phyloP scores from a whole-genome alignment of 768 basidiomycete genomes.

The Termitomyces sp. region DNA sequence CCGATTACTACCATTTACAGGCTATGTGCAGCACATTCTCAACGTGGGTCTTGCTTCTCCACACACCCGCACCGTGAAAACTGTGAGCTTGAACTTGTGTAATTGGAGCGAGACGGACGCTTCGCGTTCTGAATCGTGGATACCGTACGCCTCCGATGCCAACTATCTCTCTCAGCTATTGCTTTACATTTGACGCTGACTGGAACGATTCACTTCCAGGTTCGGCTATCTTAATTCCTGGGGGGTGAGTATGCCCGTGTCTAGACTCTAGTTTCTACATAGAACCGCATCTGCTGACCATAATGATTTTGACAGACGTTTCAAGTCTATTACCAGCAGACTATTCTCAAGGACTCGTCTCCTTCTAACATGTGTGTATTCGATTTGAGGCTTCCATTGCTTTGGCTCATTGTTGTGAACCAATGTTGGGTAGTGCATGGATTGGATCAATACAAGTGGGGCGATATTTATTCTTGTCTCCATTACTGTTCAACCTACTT shows the following conservation, averaged over 20 bases:
- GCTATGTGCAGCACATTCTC: conserved; percentile 43
- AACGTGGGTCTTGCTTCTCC: conserved; percentile 28
- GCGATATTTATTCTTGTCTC: not conserved
- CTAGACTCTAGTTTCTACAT: not conserved
- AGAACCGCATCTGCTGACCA: not conserved
- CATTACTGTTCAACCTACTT: not conserved
- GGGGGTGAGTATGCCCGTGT: conserved; percentile 46
- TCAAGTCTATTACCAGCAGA: conserved; percentile 1
- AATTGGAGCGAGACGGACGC: not conserved
- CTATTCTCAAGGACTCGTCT: not conserved
- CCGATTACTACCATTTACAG: conserved; percentile 14
- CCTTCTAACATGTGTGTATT: not conserved
- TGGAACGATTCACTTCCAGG: conserved; percentile 19
- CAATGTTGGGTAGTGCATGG: not conserved
- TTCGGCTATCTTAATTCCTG: conserved; percentile 74
- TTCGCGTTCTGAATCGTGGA: not conserved
- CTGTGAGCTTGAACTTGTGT: not conserved
- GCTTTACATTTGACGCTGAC: not conserved
- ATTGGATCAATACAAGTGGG: conserved; percentile 3
- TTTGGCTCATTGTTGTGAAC: not conserved
- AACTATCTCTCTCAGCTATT: no score
- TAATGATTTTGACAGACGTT: not conserved
- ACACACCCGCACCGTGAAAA: not conserved
- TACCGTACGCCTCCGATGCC: no score
- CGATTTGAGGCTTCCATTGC: not conserved